A percentile compares a stretch with the other conserved stretches of the same genome.
Evolutionary conservation across 768 basidiomycete genomes (phyloP).

Genomic region (Podaxis mareebaensis): DNA sequence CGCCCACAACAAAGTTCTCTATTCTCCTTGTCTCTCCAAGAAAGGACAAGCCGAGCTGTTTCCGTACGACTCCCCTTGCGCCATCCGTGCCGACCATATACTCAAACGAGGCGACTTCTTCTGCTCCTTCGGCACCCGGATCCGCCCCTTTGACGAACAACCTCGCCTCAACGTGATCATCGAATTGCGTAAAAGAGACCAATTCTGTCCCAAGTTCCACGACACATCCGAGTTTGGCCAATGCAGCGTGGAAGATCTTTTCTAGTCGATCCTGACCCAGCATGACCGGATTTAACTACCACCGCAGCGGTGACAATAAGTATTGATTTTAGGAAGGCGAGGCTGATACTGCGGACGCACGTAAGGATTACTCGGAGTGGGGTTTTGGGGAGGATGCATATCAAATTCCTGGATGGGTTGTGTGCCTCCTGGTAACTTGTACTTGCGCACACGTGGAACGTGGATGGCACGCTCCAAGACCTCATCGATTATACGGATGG

Average conservation of each 20-base stretch:
- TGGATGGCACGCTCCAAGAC: conserved; percentile 31
- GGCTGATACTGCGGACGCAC: conserved; percentile 23
- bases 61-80: conserved; percentile 42
- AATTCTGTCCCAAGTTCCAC: conserved; percentile 50
- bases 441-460: conserved; percentile 28
- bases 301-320: not conserved
- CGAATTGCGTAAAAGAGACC: conserved; percentile 39
- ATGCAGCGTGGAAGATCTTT: conserved; percentile 34
- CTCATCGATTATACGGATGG: conserved; percentile 39
- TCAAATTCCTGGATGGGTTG: conserved; percentile 29
- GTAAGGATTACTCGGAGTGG: conserved; percentile 35
- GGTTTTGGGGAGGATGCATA: conserved; percentile 29
- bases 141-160: conserved; percentile 28
- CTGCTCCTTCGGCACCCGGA: conserved; percentile 20
- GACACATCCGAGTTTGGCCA: conserved; percentile 31
- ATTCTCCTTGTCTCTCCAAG: conserved; percentile 38
- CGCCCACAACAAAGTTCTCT: conserved; percentile 39
- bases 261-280: conserved; percentile 40
- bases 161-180: conserved; percentile 35
- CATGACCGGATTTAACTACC: conserved; percentile 32
- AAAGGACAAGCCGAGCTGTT: conserved; percentile 39
- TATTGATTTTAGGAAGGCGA: not conserved
- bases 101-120: conserved; percentile 31
- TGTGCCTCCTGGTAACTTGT: conserved; percentile 34
- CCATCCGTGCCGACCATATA: conserved; percentile 49